Conservation (phyloP, 371 early-diverging fungal genomes). For the Mucor sp. region DNA sequence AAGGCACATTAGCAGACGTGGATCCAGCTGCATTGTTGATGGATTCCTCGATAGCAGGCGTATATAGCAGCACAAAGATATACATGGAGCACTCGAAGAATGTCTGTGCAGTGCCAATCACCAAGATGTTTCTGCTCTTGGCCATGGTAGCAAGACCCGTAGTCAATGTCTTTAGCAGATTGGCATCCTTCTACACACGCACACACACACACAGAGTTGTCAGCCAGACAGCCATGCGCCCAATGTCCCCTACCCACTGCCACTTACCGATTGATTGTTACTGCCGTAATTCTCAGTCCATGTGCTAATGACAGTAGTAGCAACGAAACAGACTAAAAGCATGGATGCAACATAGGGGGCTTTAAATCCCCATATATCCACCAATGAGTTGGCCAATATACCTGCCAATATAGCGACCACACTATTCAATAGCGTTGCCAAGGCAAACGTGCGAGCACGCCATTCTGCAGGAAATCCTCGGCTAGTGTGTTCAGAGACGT, state of each 20-base stretch:
- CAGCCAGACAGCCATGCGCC: background rate
- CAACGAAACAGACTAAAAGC: conserved; percentile 49
- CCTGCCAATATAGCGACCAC: conserved; percentile 75
- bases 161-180: conserved; percentile 12
- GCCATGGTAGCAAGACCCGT: conserved; percentile 16
- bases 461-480: conserved; percentile 58
- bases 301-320: conserved; percentile 44
- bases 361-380: conserved; percentile 54
- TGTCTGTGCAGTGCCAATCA: conserved; percentile 71
- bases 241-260: too few species aligned
- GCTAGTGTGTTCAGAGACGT: conserved; percentile 70
- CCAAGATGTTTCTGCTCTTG: conserved; percentile 49
- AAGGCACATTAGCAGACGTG: conserved; percentile 28
- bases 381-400: conserved; percentile 63
- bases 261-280: conserved; percentile 25
- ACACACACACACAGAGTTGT: too few species aligned
- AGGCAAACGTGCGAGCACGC: conserved; percentile 72
- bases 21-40: conserved; percentile 7
- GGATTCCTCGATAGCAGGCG: conserved; percentile 65
- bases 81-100: conserved; percentile 84
- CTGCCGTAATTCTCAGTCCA: conserved; percentile 81
- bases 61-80: conserved; percentile 78
- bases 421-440: conserved; percentile 71
- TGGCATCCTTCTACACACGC: conserved; percentile 3
- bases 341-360: conserved; percentile 69